Base-by-base conservation (phyloP, 345 rosid genomes). In the Punica granatum region DNA sequence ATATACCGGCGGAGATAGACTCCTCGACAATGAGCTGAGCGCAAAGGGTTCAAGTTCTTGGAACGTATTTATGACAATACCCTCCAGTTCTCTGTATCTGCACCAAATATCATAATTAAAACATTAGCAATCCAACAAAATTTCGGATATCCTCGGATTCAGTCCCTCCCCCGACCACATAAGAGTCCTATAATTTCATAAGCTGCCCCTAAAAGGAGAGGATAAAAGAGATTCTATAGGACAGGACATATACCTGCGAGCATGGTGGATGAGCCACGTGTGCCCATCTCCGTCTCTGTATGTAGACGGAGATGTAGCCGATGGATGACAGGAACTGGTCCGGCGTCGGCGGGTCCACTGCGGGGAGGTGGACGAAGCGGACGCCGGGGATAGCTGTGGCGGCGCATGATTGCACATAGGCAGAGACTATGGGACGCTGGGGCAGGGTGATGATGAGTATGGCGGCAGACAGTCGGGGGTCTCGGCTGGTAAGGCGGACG, bases 61-160 rank as follows among this genome's bases (percentile, higher is more conserved):
- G 53, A 71, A 78, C 25, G 85, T 76, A 66, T 81, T 81, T 6
- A 81, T 69, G 1, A 76, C 67, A 11, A 77, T 68, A 0, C 83
- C 81, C 23, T 66, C 31, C 15, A 76, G 67, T 44, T 69, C 61
- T 16, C 1, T 26, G 59, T 53, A 53, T 26, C 59, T 53, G 21
- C 16, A 26, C 30, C 13, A 53, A 6, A 11, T n/a, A n/a, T n/a
- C n/a, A n/a, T n/a, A n/a, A n/a, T n/a, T n/a, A n/a, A n/a, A n/a
- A n/a, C n/a, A n/a, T n/a, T n/a, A n/a, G n/a, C n/a, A n/a, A n/a
- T n/a, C n/a, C n/a, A n/a, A n/a, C n/a, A n/a, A n/a, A n/a, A n/a
- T n/a, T n/a, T n/a, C n/a, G n/a, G n/a, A n/a, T n/a, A n/a, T n/a
- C n/a, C n/a, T n/a, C n/a, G n/a, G n/a, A n/a, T n/a, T n/a, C n/a